Evolutionary conservation across 306 rosid genomes (phyloP), one percentile per base, ranked within the genome.

Genomic region (Cucurbita ficifolia): DNA sequence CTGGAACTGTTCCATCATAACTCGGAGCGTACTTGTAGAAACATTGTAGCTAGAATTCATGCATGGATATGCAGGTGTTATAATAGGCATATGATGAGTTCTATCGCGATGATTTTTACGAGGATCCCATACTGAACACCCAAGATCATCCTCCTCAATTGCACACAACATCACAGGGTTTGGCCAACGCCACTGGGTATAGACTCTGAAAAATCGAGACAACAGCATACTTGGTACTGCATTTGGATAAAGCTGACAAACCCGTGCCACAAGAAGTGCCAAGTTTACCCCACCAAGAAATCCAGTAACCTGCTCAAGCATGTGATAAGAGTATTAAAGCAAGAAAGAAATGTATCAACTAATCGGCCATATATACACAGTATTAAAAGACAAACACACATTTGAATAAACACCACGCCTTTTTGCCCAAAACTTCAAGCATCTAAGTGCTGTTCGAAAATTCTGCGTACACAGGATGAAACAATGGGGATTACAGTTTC

Each of bases 181-280:
- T 48, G 99, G 99, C 99, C 99, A 94, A 79, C 99, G 90, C 99
- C 99, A 94, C 77, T 88, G 99, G 24, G 99, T 91, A 72, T 89
- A 94, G 35, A 94, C 97, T 82, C 99, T 86, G 80, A 94, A 94
- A 83, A 94, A 94, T 81, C 95, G 84, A 80, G 97, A 86, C 78
- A 94, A 92, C 82, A 94, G 76, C 97, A 94, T 89, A 82, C 99
- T 91, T 58, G 99, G 92, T 72, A 82, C 92, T 79, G 99, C 99
- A 87, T 89, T 89, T 73, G 99, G 99, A 81, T 94, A 94, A 81
- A 94, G 91, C 84, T 94, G 97, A 83, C 99, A 91, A 54, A 94
- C 73, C 76, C 99, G 90, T 86, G 97, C 97, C 43, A 91, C 96
- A 65, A 94, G 85, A 72, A 94, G 85, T 74, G 99, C 99, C 99